These are phyloP conservation scores for Pyricularia sp. DNA, from an alignment of 2,329 filamentous ascomycete species.

Conservation along the genomic window DNA sequence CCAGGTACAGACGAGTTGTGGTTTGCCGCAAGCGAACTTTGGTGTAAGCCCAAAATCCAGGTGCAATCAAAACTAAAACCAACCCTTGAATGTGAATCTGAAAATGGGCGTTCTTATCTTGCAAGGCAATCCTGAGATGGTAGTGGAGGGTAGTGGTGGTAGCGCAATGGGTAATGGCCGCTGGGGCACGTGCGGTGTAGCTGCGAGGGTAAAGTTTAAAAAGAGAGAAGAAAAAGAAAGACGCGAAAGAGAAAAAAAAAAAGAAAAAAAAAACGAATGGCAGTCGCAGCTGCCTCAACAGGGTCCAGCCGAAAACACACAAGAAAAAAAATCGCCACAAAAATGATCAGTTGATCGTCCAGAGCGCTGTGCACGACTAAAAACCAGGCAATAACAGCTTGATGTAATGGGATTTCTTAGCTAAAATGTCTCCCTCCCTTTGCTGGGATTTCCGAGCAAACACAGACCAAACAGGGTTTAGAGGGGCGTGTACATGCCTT, in stretches of 20 bases:
- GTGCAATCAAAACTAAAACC: neutral
- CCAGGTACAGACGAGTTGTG: neutral
- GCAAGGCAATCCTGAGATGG: neutral
- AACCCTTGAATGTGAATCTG: neutral
- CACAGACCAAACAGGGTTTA: neutral
- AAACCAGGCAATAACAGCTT: neutral
- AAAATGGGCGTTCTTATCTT: neutral
- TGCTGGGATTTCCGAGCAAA: neutral
- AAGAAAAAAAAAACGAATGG: neutral
- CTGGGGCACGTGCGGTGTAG: neutral
- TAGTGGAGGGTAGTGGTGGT: neutral
- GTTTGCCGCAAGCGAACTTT: neutral
- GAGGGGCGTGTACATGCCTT: neutral
- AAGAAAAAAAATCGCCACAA: neutral
- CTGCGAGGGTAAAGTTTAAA: neutral
- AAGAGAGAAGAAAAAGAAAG: neutral
- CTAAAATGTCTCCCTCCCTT: no score
- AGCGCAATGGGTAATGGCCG: neutral
- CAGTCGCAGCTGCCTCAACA: neutral
- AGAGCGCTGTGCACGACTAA: neutral
- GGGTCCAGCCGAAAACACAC: neutral
- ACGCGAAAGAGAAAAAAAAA: no score
- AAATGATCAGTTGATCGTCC: neutral
- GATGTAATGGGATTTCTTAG: neutral
- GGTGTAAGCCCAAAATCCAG: neutral